phyloP scores from a whole-genome alignment of 495 filamentous ascomycete species.

The Hypoxylon rickii region DNA sequence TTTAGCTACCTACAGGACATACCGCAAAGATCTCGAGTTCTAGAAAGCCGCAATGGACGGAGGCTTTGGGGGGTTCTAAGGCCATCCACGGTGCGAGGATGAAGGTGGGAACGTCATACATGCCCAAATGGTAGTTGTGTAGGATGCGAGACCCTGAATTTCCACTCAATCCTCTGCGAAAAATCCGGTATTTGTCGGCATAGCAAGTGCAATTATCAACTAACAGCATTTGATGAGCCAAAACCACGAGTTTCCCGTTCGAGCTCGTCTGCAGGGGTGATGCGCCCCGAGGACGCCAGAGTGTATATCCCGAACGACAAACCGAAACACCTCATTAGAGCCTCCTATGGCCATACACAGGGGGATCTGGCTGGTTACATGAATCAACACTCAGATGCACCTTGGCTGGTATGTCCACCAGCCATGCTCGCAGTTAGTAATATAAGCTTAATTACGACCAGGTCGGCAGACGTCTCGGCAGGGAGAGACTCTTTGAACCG shows the following conservation, averaged over 20 bases:
- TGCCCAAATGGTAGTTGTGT: too few species aligned
- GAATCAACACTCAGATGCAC: slow-evolving; percentile 5
- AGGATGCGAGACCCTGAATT: slow-evolving; percentile 1
- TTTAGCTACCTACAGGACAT: too few species aligned
- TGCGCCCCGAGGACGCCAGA: not conserved
- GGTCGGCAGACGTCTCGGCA: not conserved
- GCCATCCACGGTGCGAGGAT: slow-evolving; percentile 1
- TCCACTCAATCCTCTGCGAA: slow-evolving; percentile 2
- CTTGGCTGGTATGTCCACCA: too few species aligned
- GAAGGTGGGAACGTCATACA: not conserved
- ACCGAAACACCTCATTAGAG: slow-evolving; percentile 15
- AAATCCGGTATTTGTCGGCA: slow-evolving; percentile 28
- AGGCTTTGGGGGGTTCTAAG: too few species aligned
- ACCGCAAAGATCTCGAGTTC: too few species aligned
- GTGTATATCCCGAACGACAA: slow-evolving; percentile 4
- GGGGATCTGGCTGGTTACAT: slow-evolving; percentile 15
- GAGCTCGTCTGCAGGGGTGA: slow-evolving; percentile 13
- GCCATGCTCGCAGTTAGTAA: too few species aligned
- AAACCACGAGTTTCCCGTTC: slow-evolving; percentile 2
- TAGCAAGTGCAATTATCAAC: slow-evolving; percentile 6
- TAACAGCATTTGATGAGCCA: too few species aligned
- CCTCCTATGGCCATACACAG: slow-evolving; percentile 15
- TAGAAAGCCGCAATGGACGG: too few species aligned
- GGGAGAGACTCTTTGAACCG: not conserved
- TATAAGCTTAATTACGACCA: not conserved